Conservation (phyloP, 345 rosid species). For the Excoecaria cochinchinensis region DNA sequence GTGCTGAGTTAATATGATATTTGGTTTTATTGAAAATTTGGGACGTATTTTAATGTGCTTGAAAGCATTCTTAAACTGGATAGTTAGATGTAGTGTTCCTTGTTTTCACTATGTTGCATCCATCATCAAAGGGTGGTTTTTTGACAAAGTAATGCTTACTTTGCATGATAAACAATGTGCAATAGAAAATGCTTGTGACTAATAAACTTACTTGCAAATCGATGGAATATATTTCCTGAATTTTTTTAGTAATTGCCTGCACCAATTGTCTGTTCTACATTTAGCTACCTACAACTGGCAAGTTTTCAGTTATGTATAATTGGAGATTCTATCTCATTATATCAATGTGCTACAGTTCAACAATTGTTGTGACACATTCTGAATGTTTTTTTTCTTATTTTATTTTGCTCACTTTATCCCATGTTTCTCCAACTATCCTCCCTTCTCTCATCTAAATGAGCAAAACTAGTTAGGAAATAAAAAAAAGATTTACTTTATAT, state of each 20-base stretch:
- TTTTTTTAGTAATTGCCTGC: not conserved
- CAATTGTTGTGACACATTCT: not conserved
- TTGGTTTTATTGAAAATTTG: not conserved
- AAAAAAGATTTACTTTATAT: too few species aligned
- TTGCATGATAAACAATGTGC: not conserved
- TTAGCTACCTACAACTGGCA: not conserved
- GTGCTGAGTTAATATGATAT: not conserved
- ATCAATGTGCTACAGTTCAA: not conserved
- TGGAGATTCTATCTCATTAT: not conserved
- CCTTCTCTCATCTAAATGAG: not conserved
- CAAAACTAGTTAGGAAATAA: not conserved
- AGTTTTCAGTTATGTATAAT: not conserved
- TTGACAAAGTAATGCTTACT: not conserved
- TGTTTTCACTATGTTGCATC: not conserved
- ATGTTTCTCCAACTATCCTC: not conserved
- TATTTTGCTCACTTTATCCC: not conserved
- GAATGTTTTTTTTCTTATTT: not conserved
- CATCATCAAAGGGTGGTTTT: not conserved
- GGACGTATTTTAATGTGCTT: not conserved
- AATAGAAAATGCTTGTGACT: not conserved
- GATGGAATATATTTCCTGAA: not conserved
- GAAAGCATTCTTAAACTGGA: not conserved
- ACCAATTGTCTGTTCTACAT: too few species aligned
- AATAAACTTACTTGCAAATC: not conserved
- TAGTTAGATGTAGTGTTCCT: too few species aligned